These are phyloP conservation scores for Rhynchosporium secalis DNA, from an alignment of 2,329 filamentous ascomycete species.

Conservation along the genomic window DNA sequence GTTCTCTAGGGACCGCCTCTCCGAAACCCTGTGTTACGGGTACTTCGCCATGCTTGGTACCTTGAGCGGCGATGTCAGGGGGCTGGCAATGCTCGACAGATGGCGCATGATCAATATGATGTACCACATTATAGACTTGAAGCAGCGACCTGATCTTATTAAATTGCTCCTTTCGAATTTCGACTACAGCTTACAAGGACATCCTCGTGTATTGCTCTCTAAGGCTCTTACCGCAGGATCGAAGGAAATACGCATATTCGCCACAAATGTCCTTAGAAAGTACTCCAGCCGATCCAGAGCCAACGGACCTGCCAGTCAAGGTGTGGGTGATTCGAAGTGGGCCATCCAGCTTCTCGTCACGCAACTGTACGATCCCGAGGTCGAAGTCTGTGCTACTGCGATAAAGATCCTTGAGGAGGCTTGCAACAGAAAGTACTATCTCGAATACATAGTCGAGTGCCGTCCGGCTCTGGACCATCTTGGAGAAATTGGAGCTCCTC, in stretches of 20 bases:
- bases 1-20: constrained; percentile 82
- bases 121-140: constrained; percentile 94
- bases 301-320: constrained; percentile 42
- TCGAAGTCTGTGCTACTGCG: constrained; percentile 93
- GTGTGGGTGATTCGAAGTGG: constrained; percentile 79
- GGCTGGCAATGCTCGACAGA: constrained; percentile 84
- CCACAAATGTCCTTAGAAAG: constrained; percentile 82
- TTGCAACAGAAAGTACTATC: constrained; percentile 85
- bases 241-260: constrained; percentile 87
- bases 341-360: constrained; percentile 96
- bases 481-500: constrained; percentile 91
- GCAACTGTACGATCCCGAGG: constrained; percentile 94
- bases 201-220: constrained; percentile 87
- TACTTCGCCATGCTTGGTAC: constrained; percentile 93
- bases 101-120: constrained; percentile 99
- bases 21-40: constrained; percentile 84
- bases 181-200: constrained; percentile 85
- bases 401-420: constrained; percentile 98
- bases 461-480: constrained; percentile 91
- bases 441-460: constrained; percentile 97
- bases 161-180: constrained; percentile 86
- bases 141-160: constrained; percentile 87
- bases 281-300: constrained; percentile 66
- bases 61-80: constrained; percentile 77
- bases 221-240: constrained; percentile 91